These are phyloP conservation scores for Parasarocladium wereldwijsianum DNA, from an alignment of 2,329 filamentous ascomycete species.

Conservation along the genomic window DNA sequence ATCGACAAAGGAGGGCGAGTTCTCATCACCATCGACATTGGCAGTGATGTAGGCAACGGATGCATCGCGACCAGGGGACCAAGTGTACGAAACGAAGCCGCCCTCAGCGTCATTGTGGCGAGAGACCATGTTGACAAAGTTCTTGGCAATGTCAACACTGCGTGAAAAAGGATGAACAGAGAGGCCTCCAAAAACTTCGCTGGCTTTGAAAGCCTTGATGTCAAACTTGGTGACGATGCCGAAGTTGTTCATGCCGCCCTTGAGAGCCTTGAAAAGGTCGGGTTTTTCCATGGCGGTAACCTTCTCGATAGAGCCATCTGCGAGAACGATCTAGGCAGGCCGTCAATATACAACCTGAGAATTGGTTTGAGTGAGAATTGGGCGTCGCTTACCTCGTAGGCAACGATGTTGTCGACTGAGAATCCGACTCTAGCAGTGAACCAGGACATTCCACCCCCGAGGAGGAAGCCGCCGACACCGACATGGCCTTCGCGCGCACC, in stretches of 20 bases:
- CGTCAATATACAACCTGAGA: too few species aligned
- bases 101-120: background rate
- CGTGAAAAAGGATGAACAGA: background rate
- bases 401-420: conserved; percentile 25
- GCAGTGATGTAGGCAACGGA: background rate
- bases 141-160: background rate
- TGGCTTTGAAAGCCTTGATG: conserved; percentile 9
- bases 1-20: background rate
- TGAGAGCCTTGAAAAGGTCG: conserved; percentile 33
- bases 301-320: conserved; percentile 9
- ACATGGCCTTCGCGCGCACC: conserved; percentile 26
- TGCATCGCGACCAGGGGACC: background rate
- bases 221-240: conserved; percentile 27
- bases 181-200: background rate
- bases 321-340: conserved; percentile 11
- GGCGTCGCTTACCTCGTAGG: conserved; percentile 29
- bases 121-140: background rate
- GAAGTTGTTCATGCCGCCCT: conserved; percentile 34
- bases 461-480: conserved; percentile 15
- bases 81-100: background rate
- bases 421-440: conserved; percentile 8
- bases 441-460: conserved; percentile 12
- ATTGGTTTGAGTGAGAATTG: too few species aligned
- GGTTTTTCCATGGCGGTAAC: conserved; percentile 12
- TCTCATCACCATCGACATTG: background rate